These are phyloP conservation scores for Crepidotus variabilis DNA, from an alignment of 768 basidiomycete genomes.

Conservation along the genomic window DNA sequence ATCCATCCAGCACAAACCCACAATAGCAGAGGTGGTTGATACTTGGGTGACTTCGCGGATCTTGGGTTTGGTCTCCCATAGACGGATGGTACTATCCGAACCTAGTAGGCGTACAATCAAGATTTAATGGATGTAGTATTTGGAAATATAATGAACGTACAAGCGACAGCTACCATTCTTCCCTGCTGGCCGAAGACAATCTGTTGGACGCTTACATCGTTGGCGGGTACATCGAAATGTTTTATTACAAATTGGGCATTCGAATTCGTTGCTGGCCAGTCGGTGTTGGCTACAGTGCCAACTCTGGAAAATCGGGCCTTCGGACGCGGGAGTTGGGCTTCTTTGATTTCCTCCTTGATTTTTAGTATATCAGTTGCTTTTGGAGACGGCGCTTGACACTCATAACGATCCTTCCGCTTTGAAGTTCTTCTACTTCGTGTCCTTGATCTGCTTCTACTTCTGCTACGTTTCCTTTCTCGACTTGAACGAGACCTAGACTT, in stretches of 20 bases:
- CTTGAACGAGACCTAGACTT: not conserved
- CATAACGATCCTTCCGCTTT: not conserved
- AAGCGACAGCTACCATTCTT: slow-evolving; percentile 51
- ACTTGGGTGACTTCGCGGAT: slow-evolving; percentile 53
- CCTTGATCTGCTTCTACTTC: slow-evolving; percentile 1
- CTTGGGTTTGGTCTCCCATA: slow-evolving; percentile 47
- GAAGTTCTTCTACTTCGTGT: not conserved
- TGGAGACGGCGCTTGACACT: not conserved
- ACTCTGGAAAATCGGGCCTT: not conserved
- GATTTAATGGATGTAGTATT: not conserved
- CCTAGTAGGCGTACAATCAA: slow-evolving; percentile 29
- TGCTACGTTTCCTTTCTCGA: not conserved
- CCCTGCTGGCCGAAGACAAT: slow-evolving; percentile 55
- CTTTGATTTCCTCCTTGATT: not conserved
- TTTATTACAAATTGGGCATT: slow-evolving; percentile 28
- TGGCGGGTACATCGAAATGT: slow-evolving; percentile 40
- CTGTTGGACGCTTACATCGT: slow-evolving; percentile 41
- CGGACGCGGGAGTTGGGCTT: not conserved
- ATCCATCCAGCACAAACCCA: slow-evolving; percentile 57
- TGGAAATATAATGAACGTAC: slow-evolving; percentile 31
- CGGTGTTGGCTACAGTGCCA: not conserved
- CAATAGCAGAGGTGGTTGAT: slow-evolving; percentile 42
- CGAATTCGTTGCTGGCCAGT: slow-evolving; percentile 43
- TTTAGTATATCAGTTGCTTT: not conserved
- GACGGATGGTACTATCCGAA: slow-evolving; percentile 56